Conservation (phyloP, 768 basidiomycete genomes). For the Pleurotus giganteus region DNA sequence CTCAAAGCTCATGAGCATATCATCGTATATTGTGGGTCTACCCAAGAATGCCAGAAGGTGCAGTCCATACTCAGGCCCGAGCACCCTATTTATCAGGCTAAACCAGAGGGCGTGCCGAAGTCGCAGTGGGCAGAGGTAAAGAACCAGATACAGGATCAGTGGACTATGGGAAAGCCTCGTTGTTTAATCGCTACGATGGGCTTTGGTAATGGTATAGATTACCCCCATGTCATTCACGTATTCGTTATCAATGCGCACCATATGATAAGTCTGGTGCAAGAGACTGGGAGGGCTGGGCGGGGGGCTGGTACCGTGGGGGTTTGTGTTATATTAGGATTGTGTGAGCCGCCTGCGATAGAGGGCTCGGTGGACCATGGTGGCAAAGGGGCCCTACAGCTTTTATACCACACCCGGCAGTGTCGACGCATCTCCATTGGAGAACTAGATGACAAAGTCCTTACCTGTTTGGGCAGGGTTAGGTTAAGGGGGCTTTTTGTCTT, state of each 20-base stretch:
- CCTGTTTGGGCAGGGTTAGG: too few relatives aligned
- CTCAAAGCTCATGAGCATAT: too few relatives aligned
- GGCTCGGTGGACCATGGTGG: background rate
- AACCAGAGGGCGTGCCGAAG: too few relatives aligned
- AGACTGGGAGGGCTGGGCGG: slow-evolving; percentile 5
- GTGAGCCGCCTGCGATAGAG: background rate
- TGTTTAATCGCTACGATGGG: slow-evolving; percentile 7
- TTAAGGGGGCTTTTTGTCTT: too few relatives aligned
- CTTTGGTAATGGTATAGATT: slow-evolving; percentile 11
- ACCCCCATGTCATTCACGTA: background rate
- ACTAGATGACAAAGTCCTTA: background rate
- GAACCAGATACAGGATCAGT: too few relatives aligned
- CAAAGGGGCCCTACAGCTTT: background rate
- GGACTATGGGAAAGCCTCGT: background rate
- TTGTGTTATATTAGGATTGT: background rate
- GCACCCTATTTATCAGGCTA: too few relatives aligned
- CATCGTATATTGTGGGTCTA: too few relatives aligned
- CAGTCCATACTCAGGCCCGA: too few relatives aligned
- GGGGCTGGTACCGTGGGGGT: background rate
- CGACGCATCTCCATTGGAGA: background rate
- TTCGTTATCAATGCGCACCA: background rate
- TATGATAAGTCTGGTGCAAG: background rate
- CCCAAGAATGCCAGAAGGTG: too few relatives aligned
- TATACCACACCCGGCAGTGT: background rate
- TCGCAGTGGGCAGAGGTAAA: too few relatives aligned